These are phyloP conservation scores for Cairneyella variabilis DNA, from an alignment of 495 filamentous ascomycete species.

Conservation along the genomic window DNA sequence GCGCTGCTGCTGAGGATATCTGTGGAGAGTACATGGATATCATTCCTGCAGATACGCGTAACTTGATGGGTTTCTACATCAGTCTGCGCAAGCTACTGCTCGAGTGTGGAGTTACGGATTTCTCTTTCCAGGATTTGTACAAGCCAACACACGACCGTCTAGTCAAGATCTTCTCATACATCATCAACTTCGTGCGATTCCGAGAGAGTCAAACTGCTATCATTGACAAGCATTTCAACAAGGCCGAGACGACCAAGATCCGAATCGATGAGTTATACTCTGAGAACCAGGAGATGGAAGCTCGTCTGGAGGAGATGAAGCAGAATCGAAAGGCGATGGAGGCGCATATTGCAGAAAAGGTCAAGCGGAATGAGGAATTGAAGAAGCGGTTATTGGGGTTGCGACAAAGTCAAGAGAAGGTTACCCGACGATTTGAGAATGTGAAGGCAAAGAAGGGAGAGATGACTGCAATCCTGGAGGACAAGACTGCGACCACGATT, in stretches of 20 bases:
- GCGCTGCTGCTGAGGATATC: slow-evolving; percentile 79
- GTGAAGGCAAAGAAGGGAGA: slow-evolving; percentile 68
- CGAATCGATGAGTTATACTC: slow-evolving; percentile 80
- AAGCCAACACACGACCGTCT: slow-evolving; percentile 85
- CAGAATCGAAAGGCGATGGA: slow-evolving; percentile 73
- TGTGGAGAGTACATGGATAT: slow-evolving; percentile 76
- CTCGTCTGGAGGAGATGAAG: slow-evolving; percentile 74
- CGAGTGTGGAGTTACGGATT: slow-evolving; percentile 90
- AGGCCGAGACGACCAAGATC: slow-evolving; percentile 75
- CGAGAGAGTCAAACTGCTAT: slow-evolving; percentile 81
- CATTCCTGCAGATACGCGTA: slow-evolving; percentile 79
- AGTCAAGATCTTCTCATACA: slow-evolving; percentile 87
- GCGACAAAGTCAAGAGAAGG: slow-evolving; percentile 69
- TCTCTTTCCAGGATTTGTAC: slow-evolving; percentile 84
- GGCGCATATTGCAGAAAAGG: slow-evolving; percentile 72
- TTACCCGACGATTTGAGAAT: slow-evolving; percentile 72
- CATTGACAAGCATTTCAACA: slow-evolving; percentile 91
- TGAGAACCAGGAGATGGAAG: slow-evolving; percentile 84
- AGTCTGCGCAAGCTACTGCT: slow-evolving; percentile 70
- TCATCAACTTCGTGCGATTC: slow-evolving; percentile 98
- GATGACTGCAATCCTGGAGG: slow-evolving; percentile 68
- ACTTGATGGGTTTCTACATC: slow-evolving; percentile 89
- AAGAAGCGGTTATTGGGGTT: slow-evolving; percentile 75
- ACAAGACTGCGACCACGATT: slow-evolving; percentile 65
- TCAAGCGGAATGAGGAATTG: slow-evolving; percentile 77